Percentiles rank a stretch among this genome's conserved stretches.
Evolutionary conservation across 148 eudicot species (phyloP).

Genomic region (Silene uniflora): DNA sequence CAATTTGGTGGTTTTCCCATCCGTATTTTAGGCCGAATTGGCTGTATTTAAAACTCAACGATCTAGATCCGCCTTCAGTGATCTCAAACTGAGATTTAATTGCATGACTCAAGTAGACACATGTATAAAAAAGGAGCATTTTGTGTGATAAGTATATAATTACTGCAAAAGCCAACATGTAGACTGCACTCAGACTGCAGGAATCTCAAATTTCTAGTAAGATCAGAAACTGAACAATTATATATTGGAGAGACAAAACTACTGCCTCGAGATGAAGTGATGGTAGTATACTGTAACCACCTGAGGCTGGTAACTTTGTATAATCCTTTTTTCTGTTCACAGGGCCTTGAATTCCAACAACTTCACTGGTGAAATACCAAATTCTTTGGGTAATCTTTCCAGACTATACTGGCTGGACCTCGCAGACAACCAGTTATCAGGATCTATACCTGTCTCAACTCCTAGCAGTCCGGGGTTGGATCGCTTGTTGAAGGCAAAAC

Average conservation of each 20-base stretch:
- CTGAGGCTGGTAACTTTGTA: too few species aligned
- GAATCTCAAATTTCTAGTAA: too few species aligned
- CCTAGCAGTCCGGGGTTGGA: conserved; percentile 56
- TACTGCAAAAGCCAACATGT: too few species aligned
- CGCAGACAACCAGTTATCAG: conserved; percentile 74
- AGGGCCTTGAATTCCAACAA: conserved; percentile 89
- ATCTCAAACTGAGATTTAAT: neutral
- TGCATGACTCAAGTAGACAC: too few species aligned
- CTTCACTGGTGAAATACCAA: conserved; percentile 71
- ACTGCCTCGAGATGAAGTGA: too few species aligned
- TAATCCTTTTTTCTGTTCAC: conserved; percentile 7
- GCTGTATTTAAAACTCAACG: neutral
- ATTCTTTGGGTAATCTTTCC: conserved; percentile 67
- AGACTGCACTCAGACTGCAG: too few species aligned
- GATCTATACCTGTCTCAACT: conserved; percentile 74
- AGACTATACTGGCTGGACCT: conserved; percentile 87
- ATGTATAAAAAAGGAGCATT: too few species aligned
- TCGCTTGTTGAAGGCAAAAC: conserved; percentile 61
- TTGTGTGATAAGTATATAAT: too few species aligned
- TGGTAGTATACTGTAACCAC: too few species aligned
- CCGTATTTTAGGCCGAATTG: neutral
- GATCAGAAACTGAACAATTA: too few species aligned
- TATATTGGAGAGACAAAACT: too few species aligned
- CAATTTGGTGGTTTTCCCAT: neutral
- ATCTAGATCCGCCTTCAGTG: neutral